phyloP scores from a whole-genome alignment of 169 alveolate species.

The Miamiensis avidus region DNA sequence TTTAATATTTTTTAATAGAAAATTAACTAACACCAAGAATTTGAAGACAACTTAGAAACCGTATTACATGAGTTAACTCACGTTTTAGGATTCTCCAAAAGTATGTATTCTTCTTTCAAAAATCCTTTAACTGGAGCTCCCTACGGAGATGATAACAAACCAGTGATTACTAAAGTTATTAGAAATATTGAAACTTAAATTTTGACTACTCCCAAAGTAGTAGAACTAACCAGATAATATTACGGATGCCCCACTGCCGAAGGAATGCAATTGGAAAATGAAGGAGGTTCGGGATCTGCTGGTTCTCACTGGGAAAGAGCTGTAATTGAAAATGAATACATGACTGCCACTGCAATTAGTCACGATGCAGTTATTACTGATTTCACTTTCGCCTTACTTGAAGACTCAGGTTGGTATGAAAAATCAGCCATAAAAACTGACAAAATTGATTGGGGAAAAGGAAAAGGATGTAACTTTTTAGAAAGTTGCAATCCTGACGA shows the following conservation, averaged over 20 bases:
- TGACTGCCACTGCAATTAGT: constrained; percentile 43
- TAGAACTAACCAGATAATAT: constrained; percentile 39
- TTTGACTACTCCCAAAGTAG: constrained; percentile 44
- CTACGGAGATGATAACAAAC: not conserved
- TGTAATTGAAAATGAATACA: constrained; percentile 53
- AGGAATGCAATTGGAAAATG: constrained; percentile 58
- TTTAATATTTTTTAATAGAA: no score
- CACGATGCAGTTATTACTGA: constrained; percentile 18
- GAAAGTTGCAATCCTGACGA: not conserved
- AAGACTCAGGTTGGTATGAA: constrained; percentile 57
- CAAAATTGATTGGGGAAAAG: constrained; percentile 24
- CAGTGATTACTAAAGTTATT: not conserved
- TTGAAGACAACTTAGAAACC: constrained; percentile 1
- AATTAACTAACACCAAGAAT: not conserved
- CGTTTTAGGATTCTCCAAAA: constrained; percentile 9
- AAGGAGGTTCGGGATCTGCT: constrained; percentile 54
- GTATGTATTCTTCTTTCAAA: not conserved
- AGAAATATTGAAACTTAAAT: not conserved
- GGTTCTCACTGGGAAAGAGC: constrained; percentile 62
- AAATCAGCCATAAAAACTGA: constrained; percentile 9
- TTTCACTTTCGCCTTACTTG: constrained; percentile 47
- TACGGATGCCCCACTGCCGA: constrained; percentile 39
- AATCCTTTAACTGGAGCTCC: constrained; percentile 18
- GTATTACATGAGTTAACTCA: constrained; percentile 12
- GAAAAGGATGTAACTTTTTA: constrained; percentile 34